Evolutionary conservation across 352 stramenopile genomes (phyloP).

Genomic region (Phytopythium cucurbitacearum): DNA sequence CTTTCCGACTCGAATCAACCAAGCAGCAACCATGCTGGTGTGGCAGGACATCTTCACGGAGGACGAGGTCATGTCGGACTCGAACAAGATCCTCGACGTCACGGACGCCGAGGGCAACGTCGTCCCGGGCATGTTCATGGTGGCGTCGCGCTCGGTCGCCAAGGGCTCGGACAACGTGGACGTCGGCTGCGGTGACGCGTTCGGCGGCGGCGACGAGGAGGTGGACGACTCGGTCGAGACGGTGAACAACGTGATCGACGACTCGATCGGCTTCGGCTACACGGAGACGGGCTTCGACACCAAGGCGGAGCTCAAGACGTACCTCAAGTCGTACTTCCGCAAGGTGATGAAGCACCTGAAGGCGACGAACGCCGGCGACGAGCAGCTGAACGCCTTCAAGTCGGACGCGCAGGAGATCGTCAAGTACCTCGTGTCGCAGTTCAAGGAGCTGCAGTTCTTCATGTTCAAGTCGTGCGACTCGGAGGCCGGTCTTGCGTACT

Average conservation of each 20-base stretch:
- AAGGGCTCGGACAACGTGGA: conserved; percentile 56
- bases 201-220: conserved; percentile 35
- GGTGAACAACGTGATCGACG: conserved; percentile 63
- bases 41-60: conserved; percentile 71
- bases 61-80: conserved; percentile 66
- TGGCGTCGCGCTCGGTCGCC: conserved; percentile 44
- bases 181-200: conserved; percentile 55
- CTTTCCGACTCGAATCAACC: conserved; percentile 12
- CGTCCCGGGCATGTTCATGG: conserved; percentile 56
- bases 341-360: conserved; percentile 70
- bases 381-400: conserved; percentile 48
- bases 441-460: conserved; percentile 68
- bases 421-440: conserved; percentile 59
- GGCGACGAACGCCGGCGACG: conserved; percentile 33
- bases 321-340: conserved; percentile 68
- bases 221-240: conserved; percentile 57
- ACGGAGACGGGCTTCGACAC: conserved; percentile 59
- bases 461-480: conserved; percentile 66
- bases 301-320: conserved; percentile 63
- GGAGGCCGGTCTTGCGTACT: conserved; percentile 55
- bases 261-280: conserved; percentile 53
- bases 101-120: conserved; percentile 50
- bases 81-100: conserved; percentile 38
- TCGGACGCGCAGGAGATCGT: conserved; percentile 59
- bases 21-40: conserved; percentile 46